Evolutionary conservation across 225 moss, liverwort and hornwort genomes (phyloP), one percentile per base, ranked within the genome.

Genomic region (Polytrichum formosum): DNA sequence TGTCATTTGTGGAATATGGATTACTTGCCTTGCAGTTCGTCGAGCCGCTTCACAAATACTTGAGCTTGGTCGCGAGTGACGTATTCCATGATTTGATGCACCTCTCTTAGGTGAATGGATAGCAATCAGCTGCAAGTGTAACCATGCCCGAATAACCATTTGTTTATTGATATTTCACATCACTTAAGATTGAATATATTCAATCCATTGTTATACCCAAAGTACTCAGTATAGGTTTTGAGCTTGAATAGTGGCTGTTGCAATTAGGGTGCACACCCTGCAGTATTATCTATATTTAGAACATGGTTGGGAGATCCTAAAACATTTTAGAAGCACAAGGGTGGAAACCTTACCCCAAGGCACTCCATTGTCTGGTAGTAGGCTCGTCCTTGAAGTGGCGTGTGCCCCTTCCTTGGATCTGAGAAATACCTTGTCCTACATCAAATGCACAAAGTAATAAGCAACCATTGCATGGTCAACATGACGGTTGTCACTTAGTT

Each of bases 341-440:
- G 26, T 21, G 22, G 21, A 6, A 60, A 61, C 60, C 22, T 65
- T 79, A 86, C 86, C 75, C 83, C 89, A 23, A 86, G 83, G 64
- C 89, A 89, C 79, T 89, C 89, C 83, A 89, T 81, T 60, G 68
- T 83, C 69, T 86, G 89, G 73, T 86, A 86, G 74, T 83, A 89
- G 29, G 81, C 86, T 71, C 89, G 70, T 62, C 83, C 89, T 79
- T 83, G 86, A 5, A 89, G 79, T 18, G 88, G 89, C 20, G 86
- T 73, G 72, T 89, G 86, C 56, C 89, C 89, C 37, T 73, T 75
- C 63, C 83, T 83, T 21, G 86, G 74, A 55, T 86, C 81, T 65
- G 89, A 86, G 70, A 89, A 86, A 53, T 89, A 86, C 62, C 89
- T 78, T 59, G 81, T 81, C 89, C 89, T 86, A 46, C 76, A 70